Conservation (phyloP, 2,329 filamentous ascomycete species). For the Arthrobotrys megalospora region DNA sequence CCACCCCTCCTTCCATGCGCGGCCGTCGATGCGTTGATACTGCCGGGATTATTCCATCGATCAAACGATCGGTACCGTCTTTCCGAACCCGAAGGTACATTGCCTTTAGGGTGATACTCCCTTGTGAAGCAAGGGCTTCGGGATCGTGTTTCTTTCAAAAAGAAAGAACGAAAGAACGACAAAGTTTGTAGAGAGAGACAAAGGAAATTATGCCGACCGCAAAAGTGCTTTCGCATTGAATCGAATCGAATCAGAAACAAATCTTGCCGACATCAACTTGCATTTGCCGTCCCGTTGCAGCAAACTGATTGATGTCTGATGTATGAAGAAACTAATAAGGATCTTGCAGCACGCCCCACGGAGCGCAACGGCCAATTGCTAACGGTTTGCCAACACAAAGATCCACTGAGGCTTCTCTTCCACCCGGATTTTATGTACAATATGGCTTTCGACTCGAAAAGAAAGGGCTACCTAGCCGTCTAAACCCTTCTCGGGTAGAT, state of each 20-base stretch:
- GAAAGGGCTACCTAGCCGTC: not conserved
- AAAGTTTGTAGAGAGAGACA: not conserved
- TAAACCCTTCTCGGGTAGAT: constrained; percentile 9
- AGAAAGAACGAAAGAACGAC: not conserved
- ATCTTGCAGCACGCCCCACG: constrained; percentile 8
- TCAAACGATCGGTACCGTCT: constrained; percentile 35
- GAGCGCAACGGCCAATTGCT: constrained; percentile 23
- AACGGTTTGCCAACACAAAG: constrained; percentile 28
- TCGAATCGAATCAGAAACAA: constrained; percentile 14
- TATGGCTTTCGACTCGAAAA: constrained; percentile 10
- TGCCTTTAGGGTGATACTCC: constrained; percentile 1
- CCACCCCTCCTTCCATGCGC: not conserved
- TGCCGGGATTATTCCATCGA: constrained; percentile 30
- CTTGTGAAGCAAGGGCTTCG: constrained; percentile 1
- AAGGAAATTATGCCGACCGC: constrained; percentile 29
- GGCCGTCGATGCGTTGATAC: constrained; percentile 10
- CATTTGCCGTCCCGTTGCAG: constrained; percentile 29
- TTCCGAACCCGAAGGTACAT: constrained; percentile 30
- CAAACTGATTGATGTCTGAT: constrained; percentile 37
- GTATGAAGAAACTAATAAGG: constrained; percentile 7
- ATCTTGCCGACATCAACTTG: constrained; percentile 5
- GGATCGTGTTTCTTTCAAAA: constrained; percentile 12
- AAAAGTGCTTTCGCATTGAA: constrained; percentile 9
- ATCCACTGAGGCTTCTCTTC: constrained; percentile 15
- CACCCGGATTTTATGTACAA: constrained; percentile 13